Percentiles rank a stretch among this genome's conserved stretches.
Evolutionary conservation across 768 basidiomycete species (phyloP).

Genomic region (Paxillus involutus): DNA sequence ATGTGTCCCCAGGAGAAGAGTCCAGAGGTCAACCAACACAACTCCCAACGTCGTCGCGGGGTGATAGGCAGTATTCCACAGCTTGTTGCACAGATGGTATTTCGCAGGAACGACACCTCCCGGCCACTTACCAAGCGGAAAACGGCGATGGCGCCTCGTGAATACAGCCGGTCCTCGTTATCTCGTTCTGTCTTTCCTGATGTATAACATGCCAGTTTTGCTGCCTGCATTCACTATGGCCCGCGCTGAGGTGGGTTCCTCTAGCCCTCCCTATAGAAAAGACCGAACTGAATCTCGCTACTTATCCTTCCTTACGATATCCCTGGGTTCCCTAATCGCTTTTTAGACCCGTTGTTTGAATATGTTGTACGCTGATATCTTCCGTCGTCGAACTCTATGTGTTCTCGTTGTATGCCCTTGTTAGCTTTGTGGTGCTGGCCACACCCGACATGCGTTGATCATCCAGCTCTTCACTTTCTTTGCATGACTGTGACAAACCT

Average conservation of each 20-base stretch:
- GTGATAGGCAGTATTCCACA: constrained; percentile 35
- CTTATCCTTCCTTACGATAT: constrained; percentile 11
- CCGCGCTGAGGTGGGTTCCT: constrained; percentile 21
- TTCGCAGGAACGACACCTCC: constrained; percentile 39
- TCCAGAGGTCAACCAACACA: constrained; percentile 22
- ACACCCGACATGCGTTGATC: constrained; percentile 1
- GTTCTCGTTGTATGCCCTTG: constrained; percentile 26
- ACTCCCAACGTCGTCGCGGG: constrained; percentile 19
- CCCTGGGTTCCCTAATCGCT: constrained; percentile 6
- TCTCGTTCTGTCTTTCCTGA: constrained; percentile 18
- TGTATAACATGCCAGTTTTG: constrained; percentile 6
- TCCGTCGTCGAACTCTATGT: constrained; percentile 22
- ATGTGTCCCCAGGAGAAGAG: constrained; percentile 23
- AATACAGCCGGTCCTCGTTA: constrained; percentile 32
- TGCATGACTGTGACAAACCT: not conserved
- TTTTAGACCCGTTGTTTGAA: constrained; percentile 13
- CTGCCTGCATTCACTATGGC: constrained; percentile 11
- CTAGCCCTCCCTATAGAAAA: constrained; percentile 4
- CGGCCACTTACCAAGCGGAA: constrained; percentile 40
- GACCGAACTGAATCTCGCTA: constrained; percentile 22
- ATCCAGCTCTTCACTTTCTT: constrained; percentile 9
- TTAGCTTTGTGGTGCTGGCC: constrained; percentile 21
- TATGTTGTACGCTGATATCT: constrained; percentile 25
- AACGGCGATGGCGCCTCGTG: constrained; percentile 12
- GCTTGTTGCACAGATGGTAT: constrained; percentile 48